These are phyloP conservation scores for Cladorrhinum samala DNA, from an alignment of 495 filamentous ascomycete genomes.

Conservation along the genomic window DNA sequence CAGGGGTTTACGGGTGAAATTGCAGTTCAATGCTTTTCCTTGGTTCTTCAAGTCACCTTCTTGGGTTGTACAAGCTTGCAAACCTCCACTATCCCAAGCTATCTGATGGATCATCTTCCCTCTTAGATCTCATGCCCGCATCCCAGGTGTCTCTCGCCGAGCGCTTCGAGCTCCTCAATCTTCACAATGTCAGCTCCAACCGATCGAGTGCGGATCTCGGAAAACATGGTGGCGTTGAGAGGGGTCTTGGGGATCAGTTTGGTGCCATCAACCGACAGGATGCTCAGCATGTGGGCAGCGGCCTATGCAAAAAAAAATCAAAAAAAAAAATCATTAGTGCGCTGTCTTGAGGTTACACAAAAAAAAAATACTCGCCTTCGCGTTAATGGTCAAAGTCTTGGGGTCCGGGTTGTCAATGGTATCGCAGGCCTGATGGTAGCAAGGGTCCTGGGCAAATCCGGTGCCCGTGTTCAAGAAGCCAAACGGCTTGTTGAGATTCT, in stretches of 20 bases:
- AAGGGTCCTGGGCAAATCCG: conserved; percentile 35
- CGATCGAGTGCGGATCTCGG: neutral
- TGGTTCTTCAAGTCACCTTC: neutral
- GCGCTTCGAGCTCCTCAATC: conserved; percentile 13
- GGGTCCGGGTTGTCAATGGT: conserved; percentile 34
- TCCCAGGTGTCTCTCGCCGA: conserved; percentile 15
- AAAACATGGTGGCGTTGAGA: conserved; percentile 11
- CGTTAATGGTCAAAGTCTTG: conserved; percentile 34
- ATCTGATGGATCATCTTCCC: neutral
- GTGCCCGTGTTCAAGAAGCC: conserved; percentile 39
- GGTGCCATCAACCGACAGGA: conserved; percentile 31
- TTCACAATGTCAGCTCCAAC: conserved; percentile 3
- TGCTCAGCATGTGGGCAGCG: conserved; percentile 37
- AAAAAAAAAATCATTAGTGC: too few species aligned
- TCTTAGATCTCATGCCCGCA: conserved; percentile 14
- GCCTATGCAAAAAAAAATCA: too few species aligned
- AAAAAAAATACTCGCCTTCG: conserved; percentile 20
- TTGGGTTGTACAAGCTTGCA: too few species aligned
- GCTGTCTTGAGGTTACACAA: neutral
- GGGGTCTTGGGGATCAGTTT: conserved; percentile 34
- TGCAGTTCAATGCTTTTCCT: too few species aligned
- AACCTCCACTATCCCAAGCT: neutral
- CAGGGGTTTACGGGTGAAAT: too few species aligned
- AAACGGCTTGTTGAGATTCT: conserved; percentile 42
- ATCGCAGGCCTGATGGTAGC: conserved; percentile 43